These are phyloP conservation scores for Acacia crassicarpa DNA, from an alignment of 306 rosid species.

Conservation along the genomic window DNA sequence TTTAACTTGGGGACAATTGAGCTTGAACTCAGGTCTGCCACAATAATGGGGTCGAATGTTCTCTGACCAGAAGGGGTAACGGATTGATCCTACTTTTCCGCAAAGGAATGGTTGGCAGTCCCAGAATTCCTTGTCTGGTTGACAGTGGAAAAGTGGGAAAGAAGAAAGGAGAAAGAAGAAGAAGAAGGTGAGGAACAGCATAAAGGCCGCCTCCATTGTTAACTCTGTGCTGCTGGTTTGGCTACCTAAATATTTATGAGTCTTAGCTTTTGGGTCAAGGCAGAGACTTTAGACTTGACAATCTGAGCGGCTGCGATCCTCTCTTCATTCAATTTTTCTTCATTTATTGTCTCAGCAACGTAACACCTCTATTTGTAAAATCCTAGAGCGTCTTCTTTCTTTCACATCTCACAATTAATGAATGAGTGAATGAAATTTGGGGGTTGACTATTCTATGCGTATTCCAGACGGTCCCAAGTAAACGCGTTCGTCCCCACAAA, in stretches of 20 bases:
- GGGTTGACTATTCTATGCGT: background rate
- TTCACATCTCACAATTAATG: no score
- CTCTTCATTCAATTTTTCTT: background rate
- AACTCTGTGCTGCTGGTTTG: background rate
- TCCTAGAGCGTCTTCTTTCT: background rate
- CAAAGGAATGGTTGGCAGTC: background rate
- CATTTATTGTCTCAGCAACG: no score
- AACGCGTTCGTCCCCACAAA: no score
- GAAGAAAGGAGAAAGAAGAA: background rate
- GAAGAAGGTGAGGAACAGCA: background rate
- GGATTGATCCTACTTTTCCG: accelerated
- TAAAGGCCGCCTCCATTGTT: background rate
- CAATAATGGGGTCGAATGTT: background rate
- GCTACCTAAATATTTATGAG: background rate
- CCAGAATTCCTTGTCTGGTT: background rate
- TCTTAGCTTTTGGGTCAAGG: background rate
- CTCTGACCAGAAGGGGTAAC: background rate
- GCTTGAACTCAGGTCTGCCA: background rate
- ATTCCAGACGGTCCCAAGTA: background rate
- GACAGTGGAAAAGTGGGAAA: background rate
- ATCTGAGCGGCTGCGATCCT: background rate
- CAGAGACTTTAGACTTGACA: background rate
- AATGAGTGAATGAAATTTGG: background rate
- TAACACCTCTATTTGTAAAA: no score
- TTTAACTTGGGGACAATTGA: background rate